These are phyloP conservation scores for Acarospora socialis DNA, from an alignment of 2,329 filamentous ascomycete species.

Conservation along the genomic window DNA sequence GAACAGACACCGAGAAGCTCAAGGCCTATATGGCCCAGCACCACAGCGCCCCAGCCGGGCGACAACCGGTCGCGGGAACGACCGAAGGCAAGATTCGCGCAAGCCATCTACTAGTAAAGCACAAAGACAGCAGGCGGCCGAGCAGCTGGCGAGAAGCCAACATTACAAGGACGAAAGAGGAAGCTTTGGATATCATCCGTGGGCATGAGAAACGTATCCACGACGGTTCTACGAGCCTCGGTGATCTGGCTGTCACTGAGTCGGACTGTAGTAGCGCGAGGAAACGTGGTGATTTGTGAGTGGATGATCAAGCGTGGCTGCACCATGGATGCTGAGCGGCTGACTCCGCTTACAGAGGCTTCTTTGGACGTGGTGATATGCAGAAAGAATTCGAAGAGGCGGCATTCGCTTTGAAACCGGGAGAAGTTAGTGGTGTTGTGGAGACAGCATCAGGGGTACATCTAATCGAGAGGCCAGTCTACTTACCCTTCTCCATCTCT, in stretches of 20 bases:
- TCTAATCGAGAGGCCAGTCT: conserved; percentile 74
- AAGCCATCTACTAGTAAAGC: conserved; percentile 88
- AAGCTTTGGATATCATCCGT: conserved; percentile 65
- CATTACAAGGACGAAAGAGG: conserved; percentile 78
- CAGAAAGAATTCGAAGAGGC: conserved; percentile 97
- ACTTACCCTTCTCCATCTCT: conserved; percentile 10
- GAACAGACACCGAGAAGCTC: conserved; percentile 80
- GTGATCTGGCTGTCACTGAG: conserved; percentile 74
- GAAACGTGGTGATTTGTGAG: conserved; percentile 77
- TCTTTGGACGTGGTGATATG: conserved; percentile 92
- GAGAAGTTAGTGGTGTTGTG: conserved; percentile 73
- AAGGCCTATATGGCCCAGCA: conserved; percentile 87
- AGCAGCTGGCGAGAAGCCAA: conserved; percentile 86
- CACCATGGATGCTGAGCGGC: conserved; percentile 5
- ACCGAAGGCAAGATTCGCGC: conserved; percentile 77
- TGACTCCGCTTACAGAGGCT: conserved; percentile 44
- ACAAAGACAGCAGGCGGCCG: conserved; percentile 72
- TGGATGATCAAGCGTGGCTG: conserved; percentile 14
- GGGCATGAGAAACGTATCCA: conserved; percentile 64
- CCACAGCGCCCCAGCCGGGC: conserved; percentile 45
- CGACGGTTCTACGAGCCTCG: conserved; percentile 52
- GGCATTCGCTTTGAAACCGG: conserved; percentile 75
- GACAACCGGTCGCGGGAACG: conserved; percentile 22
- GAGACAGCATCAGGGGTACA: conserved; percentile 91
- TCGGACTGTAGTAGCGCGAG: conserved; percentile 92